Evolutionary conservation across 2,329 filamentous ascomycete genomes (phyloP).

Genomic region (Colletotrichum cereale): DNA sequence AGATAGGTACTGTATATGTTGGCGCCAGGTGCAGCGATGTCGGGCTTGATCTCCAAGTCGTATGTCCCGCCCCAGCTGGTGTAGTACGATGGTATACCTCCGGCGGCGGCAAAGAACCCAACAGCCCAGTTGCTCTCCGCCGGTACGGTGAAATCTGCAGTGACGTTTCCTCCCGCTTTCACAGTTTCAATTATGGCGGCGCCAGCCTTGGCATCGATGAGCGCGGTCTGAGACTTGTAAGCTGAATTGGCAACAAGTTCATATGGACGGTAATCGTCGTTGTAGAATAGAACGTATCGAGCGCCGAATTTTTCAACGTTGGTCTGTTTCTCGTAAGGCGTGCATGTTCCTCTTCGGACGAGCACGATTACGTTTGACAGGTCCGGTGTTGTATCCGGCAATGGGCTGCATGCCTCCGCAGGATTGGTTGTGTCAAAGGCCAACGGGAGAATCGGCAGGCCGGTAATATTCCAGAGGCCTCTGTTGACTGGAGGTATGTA

Average conservation of each 20-base stretch:
- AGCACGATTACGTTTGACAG: slow-evolving; percentile 44
- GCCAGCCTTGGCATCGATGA: slow-evolving; percentile 45
- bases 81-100: slow-evolving; percentile 54
- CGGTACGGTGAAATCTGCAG: slow-evolving; percentile 33
- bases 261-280: slow-evolving; percentile 37
- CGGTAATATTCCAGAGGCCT: slow-evolving; percentile 49
- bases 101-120: slow-evolving; percentile 43
- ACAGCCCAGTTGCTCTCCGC: slow-evolving; percentile 34
- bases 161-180: slow-evolving; percentile 38
- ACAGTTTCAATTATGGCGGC: slow-evolving; percentile 46
- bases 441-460: slow-evolving; percentile 46
- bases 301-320: slow-evolving; percentile 46
- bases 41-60: slow-evolving; percentile 58
- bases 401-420: slow-evolving; percentile 46
- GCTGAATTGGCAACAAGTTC: slow-evolving; percentile 31
- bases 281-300: slow-evolving; percentile 48
- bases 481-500: slow-evolving; percentile 50
- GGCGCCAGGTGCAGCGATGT: slow-evolving; percentile 58
- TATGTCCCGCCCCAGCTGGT: slow-evolving; percentile 59
- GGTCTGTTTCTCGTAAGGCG: slow-evolving; percentile 44
- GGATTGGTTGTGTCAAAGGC: slow-evolving; percentile 43
- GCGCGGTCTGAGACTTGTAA: slow-evolving; percentile 40
- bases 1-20: slow-evolving; percentile 61
- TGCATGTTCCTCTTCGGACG: slow-evolving; percentile 52
- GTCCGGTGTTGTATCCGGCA: slow-evolving; percentile 42